Evolutionary conservation across 768 basidiomycete genomes (phyloP), one percentile per base, ranked within the genome.

Genomic region (Tulasnella sp.): DNA sequence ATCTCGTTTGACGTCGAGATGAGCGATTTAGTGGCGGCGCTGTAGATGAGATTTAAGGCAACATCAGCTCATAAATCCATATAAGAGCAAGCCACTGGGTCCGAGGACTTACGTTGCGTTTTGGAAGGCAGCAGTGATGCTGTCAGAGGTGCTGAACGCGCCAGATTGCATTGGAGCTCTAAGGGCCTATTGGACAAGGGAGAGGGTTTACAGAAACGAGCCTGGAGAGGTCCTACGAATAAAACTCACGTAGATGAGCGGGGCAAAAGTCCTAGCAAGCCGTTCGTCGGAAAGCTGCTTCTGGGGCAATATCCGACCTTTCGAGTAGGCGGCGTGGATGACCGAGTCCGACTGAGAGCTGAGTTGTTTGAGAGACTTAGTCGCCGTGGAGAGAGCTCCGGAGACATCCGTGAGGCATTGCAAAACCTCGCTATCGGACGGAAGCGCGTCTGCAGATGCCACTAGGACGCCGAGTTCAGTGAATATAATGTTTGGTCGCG

Each of bases 281-380:
- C 42, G 37, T 44, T 71, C 70, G 35, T 71, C 70, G 32, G 70
- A 71, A 26, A 71, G 70, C 42, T 71, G 70, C 37, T 39, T 44
- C 18, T 71, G n/a, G 15, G 16, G 70, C 9, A 18, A 23, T 71
- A 71, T 71, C 23, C 18, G 26, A 7, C 70, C 70, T 23, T 71
- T 23, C 13, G 32, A 39, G 35, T 39, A 39, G 16, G 37, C 70
- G 37, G 70, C 70, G 32, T 71, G 70, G 4, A 71, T 71, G n/a
- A 37, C 70, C 13, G 70, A 29, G 35, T 37, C 70, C 23, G 70
- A 71, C 42, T 37, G 37, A 71, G 70, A 39, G 18, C 37, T 23
- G 26, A 71, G 70, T 6, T 71, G 70, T 15, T 37, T 37, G 23
- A 71, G 70, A 71, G 32, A 37, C 20, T n/a, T n/a, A 9, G 0